Conservation (phyloP, 257 asterid species). For the Prunella vulgaris region DNA sequence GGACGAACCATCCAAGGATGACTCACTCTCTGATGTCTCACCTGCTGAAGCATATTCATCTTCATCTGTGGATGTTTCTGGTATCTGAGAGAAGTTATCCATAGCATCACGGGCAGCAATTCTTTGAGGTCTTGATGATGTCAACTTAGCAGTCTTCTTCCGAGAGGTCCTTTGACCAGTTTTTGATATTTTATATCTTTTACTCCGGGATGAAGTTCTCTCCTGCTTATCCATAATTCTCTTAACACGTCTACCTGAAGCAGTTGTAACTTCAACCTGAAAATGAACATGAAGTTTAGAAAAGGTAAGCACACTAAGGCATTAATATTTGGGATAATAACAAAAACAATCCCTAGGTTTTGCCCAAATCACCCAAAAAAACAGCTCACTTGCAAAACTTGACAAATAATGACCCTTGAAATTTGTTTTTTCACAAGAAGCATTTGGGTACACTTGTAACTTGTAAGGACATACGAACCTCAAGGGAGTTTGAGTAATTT, state of each 20-base stretch:
- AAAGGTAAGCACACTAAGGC: conserved; percentile 21
- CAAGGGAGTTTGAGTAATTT: neutral
- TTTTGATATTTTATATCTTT: conserved; percentile 48
- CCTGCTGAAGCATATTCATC: conserved; percentile 46
- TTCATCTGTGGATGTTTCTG: conserved; percentile 64
- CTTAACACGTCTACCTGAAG: conserved; percentile 59
- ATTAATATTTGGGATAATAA: conserved; percentile 4
- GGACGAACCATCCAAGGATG: conserved; percentile 41
- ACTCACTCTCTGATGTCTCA: conserved; percentile 61
- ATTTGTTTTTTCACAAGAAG: neutral
- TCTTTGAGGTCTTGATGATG: conserved; percentile 70
- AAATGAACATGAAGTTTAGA: conserved; percentile 31
- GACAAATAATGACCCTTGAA: neutral
- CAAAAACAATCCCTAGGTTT: neutral
- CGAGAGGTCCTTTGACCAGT: conserved; percentile 38
- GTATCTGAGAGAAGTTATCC: conserved; percentile 42
- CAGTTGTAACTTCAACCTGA: conserved; percentile 52
- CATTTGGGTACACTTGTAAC: neutral
- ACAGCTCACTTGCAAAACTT: neutral
- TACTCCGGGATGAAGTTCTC: conserved; percentile 58
- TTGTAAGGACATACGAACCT: neutral
- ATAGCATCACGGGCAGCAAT: conserved; percentile 65
- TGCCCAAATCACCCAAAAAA: neutral
- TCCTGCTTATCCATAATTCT: conserved; percentile 48
- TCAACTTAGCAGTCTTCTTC: conserved; percentile 46